Evolutionary conservation across 257 asterid genomes (phyloP).

Genomic region (Jacaranda copaia): DNA sequence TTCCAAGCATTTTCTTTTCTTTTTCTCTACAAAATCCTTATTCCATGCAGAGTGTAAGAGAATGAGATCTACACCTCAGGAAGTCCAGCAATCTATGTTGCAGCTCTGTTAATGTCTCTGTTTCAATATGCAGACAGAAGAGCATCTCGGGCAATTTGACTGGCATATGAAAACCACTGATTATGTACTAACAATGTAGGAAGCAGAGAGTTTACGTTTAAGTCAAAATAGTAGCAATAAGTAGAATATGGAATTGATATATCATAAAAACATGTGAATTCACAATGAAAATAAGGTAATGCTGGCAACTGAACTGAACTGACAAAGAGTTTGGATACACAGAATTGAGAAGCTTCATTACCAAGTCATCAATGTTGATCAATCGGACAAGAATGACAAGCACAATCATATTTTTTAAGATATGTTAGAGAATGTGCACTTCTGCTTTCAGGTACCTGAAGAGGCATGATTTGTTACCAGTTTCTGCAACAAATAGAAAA

Average conservation of each 20-base stretch:
- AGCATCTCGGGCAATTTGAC: slow-evolving; percentile 81
- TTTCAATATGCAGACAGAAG: slow-evolving; percentile 52
- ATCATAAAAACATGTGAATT: background rate
- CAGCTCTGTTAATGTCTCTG: slow-evolving; percentile 51
- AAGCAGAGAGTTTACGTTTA: slow-evolving; percentile 14
- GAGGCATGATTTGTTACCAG: too few relatives aligned
- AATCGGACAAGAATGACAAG: too few relatives aligned
- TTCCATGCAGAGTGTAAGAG: background rate
- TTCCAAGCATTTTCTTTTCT: too few relatives aligned
- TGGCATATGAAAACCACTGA: slow-evolving; percentile 40
- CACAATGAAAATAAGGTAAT: background rate
- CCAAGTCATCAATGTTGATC: too few relatives aligned
- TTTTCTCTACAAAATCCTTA: too few relatives aligned
- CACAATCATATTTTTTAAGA: too few relatives aligned
- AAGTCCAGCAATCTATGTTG: slow-evolving; percentile 59
- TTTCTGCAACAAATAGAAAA: too few relatives aligned
- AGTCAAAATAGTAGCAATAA: background rate
- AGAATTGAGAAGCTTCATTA: background rate
- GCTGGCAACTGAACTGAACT: background rate
- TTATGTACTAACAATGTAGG: slow-evolving; percentile 8
- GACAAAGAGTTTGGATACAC: background rate
- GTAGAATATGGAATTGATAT: background rate
- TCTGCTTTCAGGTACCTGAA: too few relatives aligned
- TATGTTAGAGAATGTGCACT: too few relatives aligned
- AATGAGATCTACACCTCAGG: slow-evolving; percentile 55